Conservation (phyloP, 192 early-diverging fungal species). For the Coemansia sp. region DNA sequence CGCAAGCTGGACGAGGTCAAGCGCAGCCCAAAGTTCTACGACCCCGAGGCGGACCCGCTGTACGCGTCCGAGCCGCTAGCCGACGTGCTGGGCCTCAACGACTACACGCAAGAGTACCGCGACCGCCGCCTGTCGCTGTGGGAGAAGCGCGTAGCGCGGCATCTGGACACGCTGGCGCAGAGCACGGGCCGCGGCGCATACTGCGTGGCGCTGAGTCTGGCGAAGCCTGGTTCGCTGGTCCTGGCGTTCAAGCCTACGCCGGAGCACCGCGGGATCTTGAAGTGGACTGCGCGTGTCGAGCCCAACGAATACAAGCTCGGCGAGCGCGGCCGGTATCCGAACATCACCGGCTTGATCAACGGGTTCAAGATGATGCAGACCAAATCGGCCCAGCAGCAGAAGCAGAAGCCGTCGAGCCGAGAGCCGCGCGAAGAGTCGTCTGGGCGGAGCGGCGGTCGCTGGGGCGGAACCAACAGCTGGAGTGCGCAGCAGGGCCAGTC, state of each 20-base stretch:
- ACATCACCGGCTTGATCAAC: constrained; percentile 69
- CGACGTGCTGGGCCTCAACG: constrained; percentile 15
- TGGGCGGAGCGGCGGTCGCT: neutral
- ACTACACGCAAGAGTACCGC: constrained; percentile 20
- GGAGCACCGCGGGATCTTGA: constrained; percentile 53
- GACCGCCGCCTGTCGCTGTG: constrained; percentile 23
- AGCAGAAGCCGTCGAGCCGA: neutral
- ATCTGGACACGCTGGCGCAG: constrained; percentile 48
- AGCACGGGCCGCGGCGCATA: constrained; percentile 75
- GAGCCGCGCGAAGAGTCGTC: neutral
- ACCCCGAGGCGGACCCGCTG: constrained; percentile 52
- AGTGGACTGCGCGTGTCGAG: constrained; percentile 73
- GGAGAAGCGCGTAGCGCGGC: constrained; percentile 52
- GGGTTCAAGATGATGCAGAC: constrained; percentile 73
- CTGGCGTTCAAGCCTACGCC: constrained; percentile 79
- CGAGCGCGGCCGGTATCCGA: constrained; percentile 59
- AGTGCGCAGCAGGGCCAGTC: constrained; percentile 1
- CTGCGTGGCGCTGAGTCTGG: constrained; percentile 68
- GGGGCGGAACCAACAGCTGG: constrained; percentile 15
- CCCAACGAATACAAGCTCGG: constrained; percentile 77
- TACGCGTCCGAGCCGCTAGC: constrained; percentile 57
- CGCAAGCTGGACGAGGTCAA: constrained; percentile 68
- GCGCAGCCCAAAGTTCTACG: constrained; percentile 76
- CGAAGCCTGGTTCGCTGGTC: constrained; percentile 69
- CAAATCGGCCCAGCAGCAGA: constrained; percentile 15